These are phyloP conservation scores for Aspergillus jensenii DNA, from an alignment of 2,329 filamentous ascomycete species.

Conservation along the genomic window DNA sequence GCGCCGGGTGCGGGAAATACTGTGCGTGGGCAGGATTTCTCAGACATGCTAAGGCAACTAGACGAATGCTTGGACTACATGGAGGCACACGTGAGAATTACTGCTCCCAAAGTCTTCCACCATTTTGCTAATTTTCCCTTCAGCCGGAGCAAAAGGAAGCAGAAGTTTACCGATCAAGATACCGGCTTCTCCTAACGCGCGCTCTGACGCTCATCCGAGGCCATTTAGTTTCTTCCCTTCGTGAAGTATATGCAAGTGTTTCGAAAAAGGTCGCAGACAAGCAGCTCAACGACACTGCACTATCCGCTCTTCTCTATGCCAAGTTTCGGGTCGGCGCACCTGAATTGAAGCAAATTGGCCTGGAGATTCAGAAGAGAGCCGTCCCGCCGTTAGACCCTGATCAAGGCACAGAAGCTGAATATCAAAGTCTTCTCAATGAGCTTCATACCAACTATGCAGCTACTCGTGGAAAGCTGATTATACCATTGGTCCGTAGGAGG, in stretches of 20 bases:
- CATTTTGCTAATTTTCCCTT: constrained; percentile 3
- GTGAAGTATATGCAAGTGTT: constrained; percentile 62
- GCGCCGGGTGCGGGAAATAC: constrained; percentile 84
- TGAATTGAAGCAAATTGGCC: constrained; percentile 64
- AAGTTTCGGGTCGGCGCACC: constrained; percentile 68
- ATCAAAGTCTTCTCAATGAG: constrained; percentile 65
- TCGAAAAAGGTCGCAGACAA: constrained; percentile 63
- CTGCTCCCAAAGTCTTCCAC: neutral
- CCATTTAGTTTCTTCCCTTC: constrained; percentile 63
- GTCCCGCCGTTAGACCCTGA: constrained; percentile 60
- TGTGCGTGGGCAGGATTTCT: constrained; percentile 80
- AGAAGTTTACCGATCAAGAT: constrained; percentile 81
- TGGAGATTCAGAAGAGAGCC: constrained; percentile 67
- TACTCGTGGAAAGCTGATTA: constrained; percentile 57
- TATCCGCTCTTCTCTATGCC: constrained; percentile 69
- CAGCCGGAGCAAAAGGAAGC: constrained; percentile 83
- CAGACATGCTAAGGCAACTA: constrained; percentile 81
- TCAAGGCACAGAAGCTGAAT: constrained; percentile 60
- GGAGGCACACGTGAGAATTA: constrained; percentile 69
- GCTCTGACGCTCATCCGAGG: constrained; percentile 66
- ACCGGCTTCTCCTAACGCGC: constrained; percentile 74
- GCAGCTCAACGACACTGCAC: constrained; percentile 70
- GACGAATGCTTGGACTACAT: constrained; percentile 93
- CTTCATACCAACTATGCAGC: constrained; percentile 64
- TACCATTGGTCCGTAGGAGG: constrained; percentile 64